Percentiles rank a stretch among this genome's conserved stretches.
phyloP scores from a whole-genome alignment of 1,284 basidiomycete genomes.

The Amylostereum chailletii region DNA sequence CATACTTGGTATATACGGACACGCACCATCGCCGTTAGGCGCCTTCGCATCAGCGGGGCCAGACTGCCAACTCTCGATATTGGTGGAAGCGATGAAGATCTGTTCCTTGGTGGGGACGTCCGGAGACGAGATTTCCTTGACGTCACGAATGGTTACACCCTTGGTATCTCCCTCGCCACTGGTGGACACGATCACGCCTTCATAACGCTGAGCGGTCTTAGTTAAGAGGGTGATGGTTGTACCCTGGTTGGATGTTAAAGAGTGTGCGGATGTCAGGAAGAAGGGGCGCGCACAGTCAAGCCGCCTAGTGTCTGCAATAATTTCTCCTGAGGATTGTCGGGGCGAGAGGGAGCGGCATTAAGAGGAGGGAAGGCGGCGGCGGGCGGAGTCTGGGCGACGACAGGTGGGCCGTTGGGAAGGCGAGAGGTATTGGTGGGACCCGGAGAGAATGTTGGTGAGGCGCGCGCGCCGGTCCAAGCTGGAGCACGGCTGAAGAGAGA shows the following conservation, averaged over 20 bases:
- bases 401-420: slow-evolving; percentile 31
- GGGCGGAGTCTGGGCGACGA: slow-evolving; percentile 17
- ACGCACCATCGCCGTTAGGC: slow-evolving; percentile 58
- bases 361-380: slow-evolving; percentile 43
- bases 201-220: slow-evolving; percentile 59
- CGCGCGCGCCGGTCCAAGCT: slow-evolving; percentile 57
- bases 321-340: slow-evolving; percentile 42
- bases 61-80: slow-evolving; percentile 64
- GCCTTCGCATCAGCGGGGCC: slow-evolving; percentile 63
- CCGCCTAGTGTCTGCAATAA: slow-evolving; percentile 53
- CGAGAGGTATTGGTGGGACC: slow-evolving; percentile 34
- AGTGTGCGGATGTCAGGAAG: slow-evolving; percentile 2
- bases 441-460: slow-evolving; percentile 60
- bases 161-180: slow-evolving; percentile 54
- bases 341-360: slow-evolving; percentile 35
- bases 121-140: slow-evolving; percentile 54
- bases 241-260: slow-evolving; percentile 34
- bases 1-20: slow-evolving; percentile 1
- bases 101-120: slow-evolving; percentile 60
- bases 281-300: slow-evolving; percentile 48
- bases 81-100: slow-evolving; percentile 58
- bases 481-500: slow-evolving; percentile 35
- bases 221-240: slow-evolving; percentile 64
- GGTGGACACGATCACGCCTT: slow-evolving; percentile 61
- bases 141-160: slow-evolving; percentile 69